These are phyloP conservation scores for Ophiostoma himal-ulmi DNA, from an alignment of 2,329 filamentous ascomycete species.

Conservation along the genomic window DNA sequence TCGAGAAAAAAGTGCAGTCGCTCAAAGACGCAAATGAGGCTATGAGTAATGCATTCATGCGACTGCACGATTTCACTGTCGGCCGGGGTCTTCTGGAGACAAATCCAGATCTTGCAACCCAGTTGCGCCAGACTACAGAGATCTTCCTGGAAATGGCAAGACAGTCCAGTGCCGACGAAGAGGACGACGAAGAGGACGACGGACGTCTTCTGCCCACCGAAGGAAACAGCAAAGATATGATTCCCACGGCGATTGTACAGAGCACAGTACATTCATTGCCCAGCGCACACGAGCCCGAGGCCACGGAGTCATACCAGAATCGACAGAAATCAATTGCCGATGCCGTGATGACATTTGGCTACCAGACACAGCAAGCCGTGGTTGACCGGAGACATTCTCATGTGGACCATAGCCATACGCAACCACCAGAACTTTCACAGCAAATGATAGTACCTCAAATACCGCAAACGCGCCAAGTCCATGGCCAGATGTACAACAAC, in stretches of 20 bases:
- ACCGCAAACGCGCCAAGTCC: neutral
- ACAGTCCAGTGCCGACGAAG: slow-evolving; percentile 39
- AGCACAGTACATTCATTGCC: neutral
- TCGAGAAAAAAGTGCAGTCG: slow-evolving; percentile 63
- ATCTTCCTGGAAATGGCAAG: slow-evolving; percentile 53
- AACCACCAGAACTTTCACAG: neutral
- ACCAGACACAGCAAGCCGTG: neutral
- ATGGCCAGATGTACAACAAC: neutral
- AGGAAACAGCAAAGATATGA: neutral
- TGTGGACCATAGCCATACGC: neutral
- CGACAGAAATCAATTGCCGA: slow-evolving; percentile 17
- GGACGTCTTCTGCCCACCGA: neutral
- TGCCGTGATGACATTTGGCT: slow-evolving; percentile 20
- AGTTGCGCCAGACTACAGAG: slow-evolving; percentile 52
- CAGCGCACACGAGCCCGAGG: neutral
- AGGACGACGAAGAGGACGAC: slow-evolving; percentile 22
- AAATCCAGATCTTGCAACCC: slow-evolving; percentile 51
- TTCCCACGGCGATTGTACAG: neutral
- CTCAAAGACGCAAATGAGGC: slow-evolving; percentile 65
- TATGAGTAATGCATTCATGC: slow-evolving; percentile 66
- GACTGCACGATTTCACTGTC: slow-evolving; percentile 58
- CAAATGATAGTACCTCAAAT: neutral
- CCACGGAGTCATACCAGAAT: neutral
- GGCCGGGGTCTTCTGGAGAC: slow-evolving; percentile 52
- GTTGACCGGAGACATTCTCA: neutral